Evolutionary conservation across 1,284 basidiomycete species (phyloP), one percentile per base, ranked within the genome.

Genomic region (Earliella scabrosa): DNA sequence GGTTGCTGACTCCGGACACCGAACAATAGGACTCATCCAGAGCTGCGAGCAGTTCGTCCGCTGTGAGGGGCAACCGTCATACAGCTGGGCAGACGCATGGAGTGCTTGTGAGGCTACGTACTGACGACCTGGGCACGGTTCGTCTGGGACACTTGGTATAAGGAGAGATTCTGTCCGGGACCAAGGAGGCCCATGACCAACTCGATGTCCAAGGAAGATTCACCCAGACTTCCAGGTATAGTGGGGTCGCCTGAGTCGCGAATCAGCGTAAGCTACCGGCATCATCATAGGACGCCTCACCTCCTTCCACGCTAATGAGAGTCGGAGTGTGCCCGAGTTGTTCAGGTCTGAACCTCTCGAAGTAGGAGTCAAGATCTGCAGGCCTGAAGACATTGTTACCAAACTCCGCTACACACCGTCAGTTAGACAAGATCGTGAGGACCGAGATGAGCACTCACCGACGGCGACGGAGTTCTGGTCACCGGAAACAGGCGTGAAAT

Each of bases 181-280:
- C 79, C 79, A 9, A 78, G 61, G 11, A 83, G 69, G 11, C 63
- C 65, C 73, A 82, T 81, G 9, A 67, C 71, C 59, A 81, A 82
- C 61, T 84, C 67, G 4, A 84, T 66, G 55, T 83, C 83, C 10
- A 86, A 74, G 57, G 82, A 69, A 24, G 77, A 77, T 63, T 86
- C 85, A 45, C 72, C 77, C 47, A 80, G 62, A 78, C 79, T 57
- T 71, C 60, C 56, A 79, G 73, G 6, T 79, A 66, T 53, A 80
- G 78, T 13, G 67, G 64, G 45, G 72, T 50, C 34, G 43, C 27
- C 26, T 46, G n/a, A 16, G 27, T 36, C 11, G 13, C 14, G 11
- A 29, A 16, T 13, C 14, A n/a, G 14, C 14, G 16, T 20, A 23
- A 24, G n/a, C n/a, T n/a, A n/a, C n/a, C n/a, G n/a, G n/a, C n/a